phyloP scores from a whole-genome alignment of 2,329 filamentous ascomycete species.

The Aureobasidium sp. region DNA sequence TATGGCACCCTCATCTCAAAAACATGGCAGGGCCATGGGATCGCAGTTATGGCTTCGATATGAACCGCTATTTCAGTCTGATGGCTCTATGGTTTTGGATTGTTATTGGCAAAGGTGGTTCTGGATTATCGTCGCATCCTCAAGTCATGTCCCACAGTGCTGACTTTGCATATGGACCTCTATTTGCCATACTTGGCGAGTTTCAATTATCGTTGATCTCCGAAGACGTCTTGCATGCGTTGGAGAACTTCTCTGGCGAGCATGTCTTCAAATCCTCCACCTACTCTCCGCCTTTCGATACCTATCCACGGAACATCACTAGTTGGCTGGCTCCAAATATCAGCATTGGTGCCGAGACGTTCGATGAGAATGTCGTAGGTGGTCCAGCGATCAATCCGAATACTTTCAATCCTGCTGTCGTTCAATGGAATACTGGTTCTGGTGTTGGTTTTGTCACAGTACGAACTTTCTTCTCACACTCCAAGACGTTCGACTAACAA shows the following conservation, averaged over 20 bases:
- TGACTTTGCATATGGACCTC: conserved; percentile 53
- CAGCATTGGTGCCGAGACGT: conserved; percentile 55
- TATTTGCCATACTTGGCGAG: conserved; percentile 49
- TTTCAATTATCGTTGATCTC: conserved; percentile 45
- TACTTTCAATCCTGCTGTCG: conserved; percentile 53
- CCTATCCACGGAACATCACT: conserved; percentile 50
- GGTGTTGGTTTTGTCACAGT: conserved; percentile 31
- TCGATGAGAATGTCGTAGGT: conserved; percentile 49
- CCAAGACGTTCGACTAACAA: neutral
- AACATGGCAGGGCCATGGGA: conserved; percentile 62
- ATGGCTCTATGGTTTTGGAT: conserved; percentile 55
- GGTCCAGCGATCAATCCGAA: conserved; percentile 46
- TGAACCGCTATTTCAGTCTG: conserved; percentile 55
- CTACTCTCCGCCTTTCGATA: conserved; percentile 54
- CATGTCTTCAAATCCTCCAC: conserved; percentile 48
- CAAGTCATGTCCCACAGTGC: conserved; percentile 52
- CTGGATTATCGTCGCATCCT: conserved; percentile 33
- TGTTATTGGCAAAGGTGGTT: conserved; percentile 43
- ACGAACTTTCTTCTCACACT: no score
- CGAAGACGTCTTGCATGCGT: conserved; percentile 29
- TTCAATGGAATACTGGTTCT: conserved; percentile 48
- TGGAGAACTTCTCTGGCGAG: conserved; percentile 47
- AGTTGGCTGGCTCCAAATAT: conserved; percentile 51
- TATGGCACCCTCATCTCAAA: conserved; percentile 53
- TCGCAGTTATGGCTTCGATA: conserved; percentile 56